A percentile compares a stretch with the other conserved stretches of the same genome.
These are phyloP conservation scores for Sinapis alba DNA, from an alignment of 441 rosid species.

Conservation along the genomic window DNA sequence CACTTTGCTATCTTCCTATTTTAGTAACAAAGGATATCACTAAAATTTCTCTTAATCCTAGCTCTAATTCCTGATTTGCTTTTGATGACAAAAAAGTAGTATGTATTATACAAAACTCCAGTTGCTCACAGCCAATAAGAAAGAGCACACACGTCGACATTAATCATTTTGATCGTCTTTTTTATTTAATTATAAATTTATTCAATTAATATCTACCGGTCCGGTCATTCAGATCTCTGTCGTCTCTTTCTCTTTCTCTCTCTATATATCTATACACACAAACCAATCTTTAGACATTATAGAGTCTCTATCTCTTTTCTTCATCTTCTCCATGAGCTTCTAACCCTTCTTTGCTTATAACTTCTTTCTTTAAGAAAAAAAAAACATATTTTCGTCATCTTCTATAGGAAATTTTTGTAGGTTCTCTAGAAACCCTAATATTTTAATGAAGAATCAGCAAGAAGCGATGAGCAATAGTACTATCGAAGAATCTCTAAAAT, in stretches of 20 bases:
- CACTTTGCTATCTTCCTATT: constrained; percentile 5
- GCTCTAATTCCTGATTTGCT: constrained; percentile 21
- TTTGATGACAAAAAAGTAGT: not conserved
- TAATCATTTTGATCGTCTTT: constrained; percentile 20
- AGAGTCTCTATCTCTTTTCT: constrained; percentile 32
- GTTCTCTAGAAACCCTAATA: not conserved
- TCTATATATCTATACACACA: constrained; percentile 40
- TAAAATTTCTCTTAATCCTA: not conserved
- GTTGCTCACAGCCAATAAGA: constrained; percentile 23
- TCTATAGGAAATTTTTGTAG: not conserved
- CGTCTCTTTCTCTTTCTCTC: constrained; percentile 42
- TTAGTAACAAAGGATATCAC: not conserved
- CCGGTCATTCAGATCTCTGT: constrained; percentile 70
- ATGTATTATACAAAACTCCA: constrained; percentile 9
- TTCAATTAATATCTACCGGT: constrained; percentile 64
- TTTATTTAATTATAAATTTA: constrained; percentile 13
- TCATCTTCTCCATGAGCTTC: constrained; percentile 24
- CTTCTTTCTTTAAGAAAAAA: not conserved
- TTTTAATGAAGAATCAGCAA: not conserved
- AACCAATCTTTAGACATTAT: constrained; percentile 33
- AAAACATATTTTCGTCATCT: not conserved
- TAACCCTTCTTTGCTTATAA: not conserved
- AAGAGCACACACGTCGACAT: constrained; percentile 31
- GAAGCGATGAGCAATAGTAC: constrained; percentile 11
- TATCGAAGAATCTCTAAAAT: constrained; percentile 75